Percentiles rank a stretch among this genome's conserved stretches.
phyloP scores from a whole-genome alignment of 2,329 filamentous ascomycete genomes.

The Trichoderma koningii region DNA sequence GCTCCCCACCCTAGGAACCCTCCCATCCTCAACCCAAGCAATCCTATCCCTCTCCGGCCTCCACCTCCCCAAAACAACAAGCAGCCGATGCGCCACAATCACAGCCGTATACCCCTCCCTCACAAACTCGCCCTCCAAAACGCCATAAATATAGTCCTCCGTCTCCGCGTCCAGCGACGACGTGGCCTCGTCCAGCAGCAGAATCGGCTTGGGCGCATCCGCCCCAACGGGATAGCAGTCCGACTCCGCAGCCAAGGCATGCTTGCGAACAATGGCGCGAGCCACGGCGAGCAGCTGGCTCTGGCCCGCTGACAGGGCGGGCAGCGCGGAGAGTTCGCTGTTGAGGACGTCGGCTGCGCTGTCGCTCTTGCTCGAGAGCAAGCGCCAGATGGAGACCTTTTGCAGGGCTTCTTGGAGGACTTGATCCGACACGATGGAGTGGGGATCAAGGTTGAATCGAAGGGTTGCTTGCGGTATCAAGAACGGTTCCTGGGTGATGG shows the following conservation, averaged over 20 bases:
- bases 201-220: constrained; percentile 34
- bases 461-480: constrained; percentile 30
- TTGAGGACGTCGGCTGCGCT: constrained; percentile 30
- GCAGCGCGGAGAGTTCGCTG: constrained; percentile 33
- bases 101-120: constrained; percentile 42
- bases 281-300: constrained; percentile 40
- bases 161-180: constrained; percentile 40
- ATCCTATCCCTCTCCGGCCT: constrained; percentile 21
- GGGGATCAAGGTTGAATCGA: constrained; percentile 32
- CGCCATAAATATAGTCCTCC: constrained; percentile 37
- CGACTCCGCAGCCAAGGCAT: constrained; percentile 6
- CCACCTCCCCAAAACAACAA: constrained; percentile 32
- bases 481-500: constrained; percentile 38
- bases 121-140: constrained; percentile 35
- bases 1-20: constrained; percentile 9
- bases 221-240: not conserved
- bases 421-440: constrained; percentile 15
- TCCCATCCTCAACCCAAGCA: constrained; percentile 22
- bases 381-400: constrained; percentile 26
- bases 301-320: constrained; percentile 37
- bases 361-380: constrained; percentile 2
- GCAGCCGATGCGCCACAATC: constrained; percentile 41
- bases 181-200: constrained; percentile 40
- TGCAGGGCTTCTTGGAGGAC: constrained; percentile 24
- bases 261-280: constrained; percentile 36